These are phyloP conservation scores for Blepharisma japonicum DNA, from an alignment of 73 alveolate species.

Conservation along the genomic window DNA sequence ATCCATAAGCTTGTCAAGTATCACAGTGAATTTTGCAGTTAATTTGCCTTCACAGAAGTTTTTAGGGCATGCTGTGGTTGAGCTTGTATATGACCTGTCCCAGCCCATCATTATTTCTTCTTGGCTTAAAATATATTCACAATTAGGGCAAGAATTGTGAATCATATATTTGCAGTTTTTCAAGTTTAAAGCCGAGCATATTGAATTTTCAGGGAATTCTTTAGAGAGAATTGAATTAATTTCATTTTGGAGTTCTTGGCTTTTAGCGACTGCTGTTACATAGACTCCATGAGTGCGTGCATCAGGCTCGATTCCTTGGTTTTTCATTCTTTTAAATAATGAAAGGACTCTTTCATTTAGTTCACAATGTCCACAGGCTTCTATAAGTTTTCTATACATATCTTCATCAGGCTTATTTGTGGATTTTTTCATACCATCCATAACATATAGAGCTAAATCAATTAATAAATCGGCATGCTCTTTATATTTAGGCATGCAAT, in stretches of 20 bases:
- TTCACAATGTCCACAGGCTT: conserved; percentile 61
- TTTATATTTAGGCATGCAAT: conserved; percentile 45
- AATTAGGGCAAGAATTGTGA: conserved; percentile 26
- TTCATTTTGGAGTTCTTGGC: too few relatives aligned
- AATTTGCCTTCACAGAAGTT: conserved; percentile 30
- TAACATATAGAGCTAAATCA: conserved; percentile 35
- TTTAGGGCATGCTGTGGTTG: conserved; percentile 39
- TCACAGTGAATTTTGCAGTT: too few relatives aligned
- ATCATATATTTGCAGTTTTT: not conserved
- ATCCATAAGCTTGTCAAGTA: not conserved
- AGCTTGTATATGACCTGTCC: conserved; percentile 43
- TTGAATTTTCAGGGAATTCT: not conserved
- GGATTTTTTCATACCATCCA: conserved; percentile 33
- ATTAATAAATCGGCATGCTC: conserved; percentile 39
- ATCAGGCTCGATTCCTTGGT: conserved; percentile 50
- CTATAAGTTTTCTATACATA: conserved; percentile 54
- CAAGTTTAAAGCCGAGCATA: not conserved
- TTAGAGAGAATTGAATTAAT: too few relatives aligned
- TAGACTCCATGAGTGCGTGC: conserved; percentile 47
- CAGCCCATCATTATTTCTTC: conserved; percentile 58
- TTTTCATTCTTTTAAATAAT: conserved; percentile 48
- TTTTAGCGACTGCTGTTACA: conserved; percentile 29
- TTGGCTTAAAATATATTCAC: conserved; percentile 37
- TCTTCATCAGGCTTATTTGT: conserved; percentile 36
- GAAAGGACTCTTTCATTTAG: conserved; percentile 42